phyloP scores from a whole-genome alignment of 805 yeast genomes.

The Candida germanica region DNA sequence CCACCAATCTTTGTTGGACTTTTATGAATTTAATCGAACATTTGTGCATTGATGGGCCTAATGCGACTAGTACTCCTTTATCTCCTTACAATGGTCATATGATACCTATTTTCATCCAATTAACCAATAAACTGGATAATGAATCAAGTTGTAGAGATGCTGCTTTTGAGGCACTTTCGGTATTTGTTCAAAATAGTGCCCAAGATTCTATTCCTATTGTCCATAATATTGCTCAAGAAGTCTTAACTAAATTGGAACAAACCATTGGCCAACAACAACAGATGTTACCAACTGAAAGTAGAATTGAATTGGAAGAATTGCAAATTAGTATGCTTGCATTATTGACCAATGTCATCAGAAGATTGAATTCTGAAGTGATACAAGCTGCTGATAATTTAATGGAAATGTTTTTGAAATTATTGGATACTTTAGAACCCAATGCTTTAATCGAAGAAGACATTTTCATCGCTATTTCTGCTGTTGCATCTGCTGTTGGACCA shows the following conservation, averaged over 20 bases:
- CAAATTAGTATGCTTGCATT: constrained; percentile 79
- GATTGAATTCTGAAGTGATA: constrained; percentile 63
- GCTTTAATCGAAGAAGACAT: constrained; percentile 91
- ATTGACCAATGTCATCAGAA: constrained; percentile 78
- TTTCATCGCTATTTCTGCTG: constrained; percentile 85
- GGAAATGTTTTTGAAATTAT: constrained; percentile 73
- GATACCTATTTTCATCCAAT: constrained; percentile 65
- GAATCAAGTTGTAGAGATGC: constrained; percentile 89
- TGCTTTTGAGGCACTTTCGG: constrained; percentile 91
- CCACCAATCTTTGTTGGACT: constrained; percentile 98
- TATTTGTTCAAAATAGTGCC: constrained; percentile 74
- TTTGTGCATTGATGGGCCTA: constrained; percentile 52
- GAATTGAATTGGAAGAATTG: constrained; percentile 77
- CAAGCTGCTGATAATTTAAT: constrained; percentile 79
- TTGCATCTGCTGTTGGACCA: constrained; percentile 76
- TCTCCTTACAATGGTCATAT: constrained; percentile 70
- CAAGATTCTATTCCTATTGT: constrained; percentile 66
- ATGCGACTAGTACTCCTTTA: constrained; percentile 54
- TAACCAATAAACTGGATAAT: constrained; percentile 73
- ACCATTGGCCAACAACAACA: constrained; percentile 59
- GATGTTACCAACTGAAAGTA: constrained; percentile 59
- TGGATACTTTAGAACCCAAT: constrained; percentile 53
- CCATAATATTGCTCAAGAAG: constrained; percentile 70
- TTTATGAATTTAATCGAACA: constrained; percentile 89
- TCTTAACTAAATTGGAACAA: constrained; percentile 66